Conservation (phyloP, 352 stramenopile species). For the Pythium dissimile region DNA sequence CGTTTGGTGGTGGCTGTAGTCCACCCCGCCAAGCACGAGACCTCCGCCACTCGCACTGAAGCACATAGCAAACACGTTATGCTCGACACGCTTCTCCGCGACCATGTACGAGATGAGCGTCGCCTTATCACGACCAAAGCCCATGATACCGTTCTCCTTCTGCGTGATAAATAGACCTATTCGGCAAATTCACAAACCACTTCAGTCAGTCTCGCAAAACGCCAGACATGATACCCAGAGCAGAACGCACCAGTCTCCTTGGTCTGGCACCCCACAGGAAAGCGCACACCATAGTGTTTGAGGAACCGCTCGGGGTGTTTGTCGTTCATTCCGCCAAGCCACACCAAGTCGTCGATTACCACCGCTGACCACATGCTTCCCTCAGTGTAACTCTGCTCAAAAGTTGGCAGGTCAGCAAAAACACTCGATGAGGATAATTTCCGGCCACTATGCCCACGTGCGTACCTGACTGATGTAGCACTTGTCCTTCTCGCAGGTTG, state of each 20-base stretch:
- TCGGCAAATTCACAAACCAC: background rate
- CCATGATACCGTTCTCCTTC: constrained; percentile 90
- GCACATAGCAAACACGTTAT: constrained; percentile 82
- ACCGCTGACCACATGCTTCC: constrained; percentile 85
- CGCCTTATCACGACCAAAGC: constrained; percentile 56
- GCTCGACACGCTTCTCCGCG: constrained; percentile 38
- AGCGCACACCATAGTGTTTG: constrained; percentile 64
- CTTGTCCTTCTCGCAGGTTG: constrained; percentile 50
- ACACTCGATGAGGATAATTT: too few species aligned
- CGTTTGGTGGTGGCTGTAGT: constrained; percentile 68
- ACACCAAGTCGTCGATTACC: constrained; percentile 77
- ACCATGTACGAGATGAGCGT: constrained; percentile 78
- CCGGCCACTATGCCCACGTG: background rate
- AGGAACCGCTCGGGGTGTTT: constrained; percentile 44
- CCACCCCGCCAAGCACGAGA: constrained; percentile 77
- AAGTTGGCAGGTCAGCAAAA: background rate
- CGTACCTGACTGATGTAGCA: constrained; percentile 74
- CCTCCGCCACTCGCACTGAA: constrained; percentile 62
- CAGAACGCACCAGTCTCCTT: constrained; percentile 52
- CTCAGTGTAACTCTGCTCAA: constrained; percentile 74
- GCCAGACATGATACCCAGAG: background rate
- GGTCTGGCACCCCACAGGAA: constrained; percentile 77
- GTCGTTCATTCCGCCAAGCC: constrained; percentile 63
- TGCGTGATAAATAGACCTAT: constrained; percentile 79
- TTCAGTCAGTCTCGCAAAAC: background rate